Base-by-base conservation (phyloP, 2,329 filamentous ascomycete species). In the Cordyceps javanica region DNA sequence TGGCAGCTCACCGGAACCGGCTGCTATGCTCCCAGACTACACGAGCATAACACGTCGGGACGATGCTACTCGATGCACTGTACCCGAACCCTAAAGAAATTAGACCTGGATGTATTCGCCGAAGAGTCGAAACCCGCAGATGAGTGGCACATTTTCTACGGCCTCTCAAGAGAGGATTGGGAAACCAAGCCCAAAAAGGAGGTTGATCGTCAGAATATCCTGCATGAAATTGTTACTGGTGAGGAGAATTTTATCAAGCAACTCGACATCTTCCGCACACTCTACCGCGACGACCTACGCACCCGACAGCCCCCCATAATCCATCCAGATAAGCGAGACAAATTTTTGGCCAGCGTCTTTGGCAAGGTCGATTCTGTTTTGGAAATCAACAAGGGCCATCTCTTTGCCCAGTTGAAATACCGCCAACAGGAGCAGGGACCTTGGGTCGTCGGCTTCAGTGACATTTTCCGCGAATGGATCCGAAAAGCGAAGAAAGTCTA, bases 381-480 rank as follows among this genome's bases (percentile, higher is more conserved):
- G 68, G 85, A 88, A 63, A 91, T 92, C 65, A 97, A 97, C 72
- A 94, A 95, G 70, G 92, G 97, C 61, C 88, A 94, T 69, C 81
- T 99, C 21, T 76, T 99, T 25, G 89, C 93, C 2, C 93, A 97
- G 70, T 82, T 99, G 65, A 97, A 97, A 68, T 99, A 97, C 69
- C 86, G 94, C 26, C 94, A 99, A 70, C 89, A 94, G 67, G 94
- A 97, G 69, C 93, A 99, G 74, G 94, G 94, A 0, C 94, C 94
- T 0, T 99, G 91, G 86, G 87, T 99, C 59, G 80, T 83, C 13
- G 94, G 94, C 3, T 97, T 97, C 73, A 97, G 92, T 69, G 94
- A 97, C 67, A 90, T 99, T 51, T 97, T 99, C 77, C 82, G 94
- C 59, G 94, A 99, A 74, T 99, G 94, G 94, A 96, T 97, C 61